Evolutionary conservation across 805 yeast species (phyloP), one percentile per base, ranked within the genome.

Genomic region (Metschnikowia noctiluminum): DNA sequence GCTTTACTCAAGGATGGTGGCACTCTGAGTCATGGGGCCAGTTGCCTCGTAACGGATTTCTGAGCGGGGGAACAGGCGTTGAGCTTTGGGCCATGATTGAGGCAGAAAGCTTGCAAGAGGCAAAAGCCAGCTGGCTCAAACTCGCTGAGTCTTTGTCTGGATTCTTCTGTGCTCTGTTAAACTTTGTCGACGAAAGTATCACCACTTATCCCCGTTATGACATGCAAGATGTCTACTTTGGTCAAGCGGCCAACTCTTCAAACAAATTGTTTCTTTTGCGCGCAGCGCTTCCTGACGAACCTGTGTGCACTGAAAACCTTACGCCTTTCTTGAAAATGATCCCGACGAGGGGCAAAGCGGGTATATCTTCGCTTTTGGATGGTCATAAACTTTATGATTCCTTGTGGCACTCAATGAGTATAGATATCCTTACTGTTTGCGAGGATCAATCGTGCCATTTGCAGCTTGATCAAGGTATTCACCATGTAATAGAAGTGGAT

Each of bases 1-100:
- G 97, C 46, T 94, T 94, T 62, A 80, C 95, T 1, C 96, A 89
- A 65, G 99, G 99, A 0, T 87, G 90, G 83, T 94, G 97, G 92
- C 96, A 94, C 61, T 71, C 91, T 0, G 88, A 85, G 50, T 71
- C 76, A 7, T 94, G 96, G 95, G 98, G 98, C 0, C 69, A 74
- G 40, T 73, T 89, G 37, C 97, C 97, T 0, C 68, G 70, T 40
- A 69, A 81, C 54, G 99, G 99, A 0, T 61, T 65, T 11, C 69
- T 69, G 48, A 77, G 90, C 45, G 99, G 99, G 30, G 98, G 98
- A 2, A 86, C 92, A 2, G 99, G 99, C 41, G 96, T 92, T 13
- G 99, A 94, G 65, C 60, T 94, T 9, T 90, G 96, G 90, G 91
- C 97, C 0, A 74, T 82, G 36, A 77, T 94, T 28, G 92, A 85